Percentiles rank a stretch among this genome's conserved stretches.
Evolutionary conservation across 495 filamentous ascomycete genomes (phyloP).

Genomic region (Gamarada debralockiae): DNA sequence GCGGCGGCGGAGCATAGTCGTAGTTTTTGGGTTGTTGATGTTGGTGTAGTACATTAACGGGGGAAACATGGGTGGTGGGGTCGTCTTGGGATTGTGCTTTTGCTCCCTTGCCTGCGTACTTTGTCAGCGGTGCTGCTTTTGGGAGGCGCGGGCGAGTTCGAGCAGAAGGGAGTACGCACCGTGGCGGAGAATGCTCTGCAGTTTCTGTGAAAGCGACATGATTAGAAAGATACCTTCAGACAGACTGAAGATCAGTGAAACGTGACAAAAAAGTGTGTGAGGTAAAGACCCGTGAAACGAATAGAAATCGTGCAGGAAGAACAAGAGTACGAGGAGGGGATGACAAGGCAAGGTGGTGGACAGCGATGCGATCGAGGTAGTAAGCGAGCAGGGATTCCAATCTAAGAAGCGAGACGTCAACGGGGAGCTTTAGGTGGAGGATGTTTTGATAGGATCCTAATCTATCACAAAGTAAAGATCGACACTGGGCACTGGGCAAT

Average conservation of each 20-base stretch:
- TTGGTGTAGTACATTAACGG: conserved; percentile 59
- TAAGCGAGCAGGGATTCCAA: no score
- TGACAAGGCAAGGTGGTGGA: no score
- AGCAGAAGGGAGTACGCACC: conserved; percentile 39
- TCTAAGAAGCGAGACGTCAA: neutral
- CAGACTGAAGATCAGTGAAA: no score
- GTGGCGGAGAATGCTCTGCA: conserved; percentile 98
- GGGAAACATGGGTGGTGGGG: conserved; percentile 63
- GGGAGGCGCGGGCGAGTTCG: conserved; percentile 9
- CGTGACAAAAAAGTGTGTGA: no score
- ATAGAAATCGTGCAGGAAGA: no score
- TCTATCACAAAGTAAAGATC: no score
- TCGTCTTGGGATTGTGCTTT: conserved; percentile 53
- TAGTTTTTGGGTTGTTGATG: conserved; percentile 39
- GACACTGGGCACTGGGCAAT: no score
- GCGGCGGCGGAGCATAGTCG: conserved; percentile 43
- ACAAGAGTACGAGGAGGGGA: no score
- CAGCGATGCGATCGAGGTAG: no score
- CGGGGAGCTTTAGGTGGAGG: neutral
- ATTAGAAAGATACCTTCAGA: conserved; percentile 18
- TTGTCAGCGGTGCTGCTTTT: neutral
- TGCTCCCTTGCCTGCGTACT: conserved; percentile 69
- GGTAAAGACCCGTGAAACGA: no score
- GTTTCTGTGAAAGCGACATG: conserved; percentile 51
- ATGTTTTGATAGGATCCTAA: conserved; percentile 1